Conservation (phyloP, 2,329 filamentous ascomycete genomes). For the Chaetoscypha palmicola region DNA sequence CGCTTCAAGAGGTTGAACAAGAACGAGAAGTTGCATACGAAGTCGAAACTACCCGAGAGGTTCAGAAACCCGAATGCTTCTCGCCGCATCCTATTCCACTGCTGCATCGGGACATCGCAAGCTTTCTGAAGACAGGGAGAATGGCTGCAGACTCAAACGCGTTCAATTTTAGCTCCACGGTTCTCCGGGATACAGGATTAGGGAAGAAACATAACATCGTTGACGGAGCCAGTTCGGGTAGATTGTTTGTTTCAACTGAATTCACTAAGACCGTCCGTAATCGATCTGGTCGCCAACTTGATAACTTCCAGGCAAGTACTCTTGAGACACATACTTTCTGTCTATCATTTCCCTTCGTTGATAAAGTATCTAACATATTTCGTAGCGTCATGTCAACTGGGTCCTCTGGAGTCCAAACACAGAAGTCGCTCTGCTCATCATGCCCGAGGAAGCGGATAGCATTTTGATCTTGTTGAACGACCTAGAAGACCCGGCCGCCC, state of each 20-base stretch:
- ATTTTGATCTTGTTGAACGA: constrained; percentile 41
- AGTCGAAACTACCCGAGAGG: constrained; percentile 39
- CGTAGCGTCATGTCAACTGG: constrained; percentile 49
- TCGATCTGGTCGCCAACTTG: constrained; percentile 30
- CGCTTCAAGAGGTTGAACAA: constrained; percentile 47
- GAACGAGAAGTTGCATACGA: constrained; percentile 42
- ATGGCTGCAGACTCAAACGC: constrained; percentile 33
- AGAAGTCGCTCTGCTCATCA: constrained; percentile 48
- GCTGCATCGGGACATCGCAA: constrained; percentile 40
- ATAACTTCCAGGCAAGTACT: constrained; percentile 34
- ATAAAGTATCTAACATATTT: too few species aligned
- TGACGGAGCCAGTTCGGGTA: constrained; percentile 19
- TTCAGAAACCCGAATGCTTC: constrained; percentile 36
- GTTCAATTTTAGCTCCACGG: constrained; percentile 37
- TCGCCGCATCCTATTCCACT: constrained; percentile 36
- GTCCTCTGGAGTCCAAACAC: constrained; percentile 46
- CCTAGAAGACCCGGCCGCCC: constrained; percentile 22
- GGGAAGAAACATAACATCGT: constrained; percentile 32
- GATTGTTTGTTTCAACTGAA: constrained; percentile 38
- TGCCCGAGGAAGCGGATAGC: constrained; percentile 55
- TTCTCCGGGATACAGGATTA: constrained; percentile 35
- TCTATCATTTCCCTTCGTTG: too few species aligned
- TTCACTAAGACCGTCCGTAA: constrained; percentile 41
- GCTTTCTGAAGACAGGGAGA: constrained; percentile 40
- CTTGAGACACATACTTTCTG: too few species aligned